These are phyloP conservation scores for Candida mesenterica DNA, from an alignment of 1,139 yeast genomes.

Conservation along the genomic window DNA sequence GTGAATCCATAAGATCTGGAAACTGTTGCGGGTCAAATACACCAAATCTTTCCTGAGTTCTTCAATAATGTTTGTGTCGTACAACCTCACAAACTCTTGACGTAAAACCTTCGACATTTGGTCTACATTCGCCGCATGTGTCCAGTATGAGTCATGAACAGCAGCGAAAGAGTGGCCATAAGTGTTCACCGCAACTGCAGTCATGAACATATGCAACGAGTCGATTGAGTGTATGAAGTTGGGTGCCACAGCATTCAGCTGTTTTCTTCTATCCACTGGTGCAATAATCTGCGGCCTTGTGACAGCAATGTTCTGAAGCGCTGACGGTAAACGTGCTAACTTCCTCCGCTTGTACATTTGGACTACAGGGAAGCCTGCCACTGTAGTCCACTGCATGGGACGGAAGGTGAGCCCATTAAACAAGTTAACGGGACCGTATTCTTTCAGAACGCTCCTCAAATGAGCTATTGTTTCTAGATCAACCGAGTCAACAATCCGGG, in stretches of 20 bases:
- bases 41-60: constrained; percentile 27
- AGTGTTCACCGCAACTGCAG: constrained; percentile 25
- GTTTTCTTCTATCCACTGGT: constrained; percentile 31
- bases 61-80: constrained; percentile 26
- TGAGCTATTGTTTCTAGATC: constrained; percentile 20
- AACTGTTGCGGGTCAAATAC: constrained; percentile 23
- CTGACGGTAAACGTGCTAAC: constrained; percentile 18
- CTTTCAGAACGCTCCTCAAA: constrained; percentile 6
- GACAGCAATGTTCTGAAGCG: constrained; percentile 27
- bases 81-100: constrained; percentile 35
- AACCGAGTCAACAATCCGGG: constrained; percentile 29
- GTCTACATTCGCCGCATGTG: constrained; percentile 34
- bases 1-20: constrained; percentile 36
- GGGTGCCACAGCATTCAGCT: constrained; percentile 42
- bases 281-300: constrained; percentile 17
- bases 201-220: constrained; percentile 40
- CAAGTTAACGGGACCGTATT: constrained; percentile 16
- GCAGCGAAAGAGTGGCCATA: constrained; percentile 32
- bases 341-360: constrained; percentile 32
- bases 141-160: constrained; percentile 50
- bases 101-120: constrained; percentile 26
- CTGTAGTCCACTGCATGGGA: constrained; percentile 47
- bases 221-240: constrained; percentile 47
- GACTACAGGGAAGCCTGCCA: constrained; percentile 43
- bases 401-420: constrained; percentile 17